Base-by-base conservation (phyloP, 225 moss, liverwort and hornwort genomes). In the Sphagnum tenellum region DNA sequence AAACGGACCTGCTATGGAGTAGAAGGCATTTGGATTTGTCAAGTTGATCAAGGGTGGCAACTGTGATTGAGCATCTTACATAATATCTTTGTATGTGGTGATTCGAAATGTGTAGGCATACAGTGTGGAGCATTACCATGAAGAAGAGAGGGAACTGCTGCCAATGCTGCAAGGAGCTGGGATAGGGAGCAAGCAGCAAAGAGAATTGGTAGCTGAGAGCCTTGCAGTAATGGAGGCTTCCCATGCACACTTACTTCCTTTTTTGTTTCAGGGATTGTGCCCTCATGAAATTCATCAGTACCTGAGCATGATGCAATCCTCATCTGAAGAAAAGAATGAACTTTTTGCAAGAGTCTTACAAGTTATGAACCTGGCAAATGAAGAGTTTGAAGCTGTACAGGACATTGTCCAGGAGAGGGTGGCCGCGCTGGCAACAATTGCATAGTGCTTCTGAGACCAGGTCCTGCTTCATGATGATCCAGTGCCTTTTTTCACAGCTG, bases 201-300 rank as follows among this genome's bases (percentile, higher is more conserved):
- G 75, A 12, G 49, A 67, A 49, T 69, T 86, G 81, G 68, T 82
- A 12, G 77, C 48, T n/a, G 76, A 81, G 56, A 74, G 76, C 12
- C 50, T 86, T 1, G 3, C 12, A 58, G 50, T 79, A 1, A 82
- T 82, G 85, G 85, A 86, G 11, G 9, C 65, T 12, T 72, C 74
- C 6, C 85, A 86, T 61, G 76, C 76, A 14, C 63, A 73, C 49
- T 59, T 86, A 9, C 3, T 86, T 2, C 76, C 82, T 2, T 79
- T 72, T 65, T 57, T 86, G 1, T 70, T 86, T 55, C 72, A 76
- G 45, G 81, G 78, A 2, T 49, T 86, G 46, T 56, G 69, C 45
- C 79, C 85, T 0, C 67, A 82, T 52, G 82, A 86, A 47, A 57
- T 86, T 45, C 78, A 86, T 3, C 82, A 86, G 4, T 86, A 86